A percentile compares a stretch with the other conserved stretches of the same genome.
Evolutionary conservation across 768 basidiomycete genomes (phyloP).

Genomic region (Collybia sordida): DNA sequence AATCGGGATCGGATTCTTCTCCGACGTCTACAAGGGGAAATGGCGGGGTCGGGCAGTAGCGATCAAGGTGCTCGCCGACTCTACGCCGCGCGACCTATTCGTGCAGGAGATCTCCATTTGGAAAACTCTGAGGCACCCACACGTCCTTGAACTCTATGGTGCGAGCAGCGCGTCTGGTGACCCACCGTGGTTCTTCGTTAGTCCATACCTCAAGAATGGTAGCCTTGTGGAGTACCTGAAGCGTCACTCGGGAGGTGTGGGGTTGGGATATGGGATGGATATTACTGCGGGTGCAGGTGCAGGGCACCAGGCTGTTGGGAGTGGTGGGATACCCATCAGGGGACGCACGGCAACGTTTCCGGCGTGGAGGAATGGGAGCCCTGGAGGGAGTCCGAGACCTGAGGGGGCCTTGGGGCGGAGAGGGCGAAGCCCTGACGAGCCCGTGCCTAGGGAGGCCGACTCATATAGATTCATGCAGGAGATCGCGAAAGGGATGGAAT

Average conservation of each 20-base stretch:
- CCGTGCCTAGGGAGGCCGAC: constrained; percentile 36
- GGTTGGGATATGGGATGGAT: constrained; percentile 8
- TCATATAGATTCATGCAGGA: constrained; percentile 65
- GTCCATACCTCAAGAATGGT: constrained; percentile 68
- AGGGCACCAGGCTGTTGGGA: not conserved
- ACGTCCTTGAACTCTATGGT: constrained; percentile 74
- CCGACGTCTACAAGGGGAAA: constrained; percentile 72
- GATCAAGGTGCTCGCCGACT: constrained; percentile 68
- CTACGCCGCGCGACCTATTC: constrained; percentile 64
- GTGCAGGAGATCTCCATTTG: constrained; percentile 70
- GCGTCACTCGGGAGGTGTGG: constrained; percentile 20
- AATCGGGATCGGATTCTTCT: constrained; percentile 76
- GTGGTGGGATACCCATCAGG: not conserved
- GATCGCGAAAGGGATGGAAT: constrained; percentile 80
- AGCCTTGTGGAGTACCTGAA: constrained; percentile 61
- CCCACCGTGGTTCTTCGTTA: constrained; percentile 79
- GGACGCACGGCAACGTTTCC: constrained; percentile 2
- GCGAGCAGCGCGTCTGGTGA: constrained; percentile 72
- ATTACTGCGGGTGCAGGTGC: not conserved
- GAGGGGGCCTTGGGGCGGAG: not conserved
- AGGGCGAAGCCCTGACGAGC: not conserved
- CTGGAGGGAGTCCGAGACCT: not conserved
- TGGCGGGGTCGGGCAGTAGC: constrained; percentile 71
- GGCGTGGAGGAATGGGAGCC: not conserved
- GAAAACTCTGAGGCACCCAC: constrained; percentile 65